Evolutionary conservation across 768 basidiomycete species (phyloP).

Genomic region (Sutorius australiensis): DNA sequence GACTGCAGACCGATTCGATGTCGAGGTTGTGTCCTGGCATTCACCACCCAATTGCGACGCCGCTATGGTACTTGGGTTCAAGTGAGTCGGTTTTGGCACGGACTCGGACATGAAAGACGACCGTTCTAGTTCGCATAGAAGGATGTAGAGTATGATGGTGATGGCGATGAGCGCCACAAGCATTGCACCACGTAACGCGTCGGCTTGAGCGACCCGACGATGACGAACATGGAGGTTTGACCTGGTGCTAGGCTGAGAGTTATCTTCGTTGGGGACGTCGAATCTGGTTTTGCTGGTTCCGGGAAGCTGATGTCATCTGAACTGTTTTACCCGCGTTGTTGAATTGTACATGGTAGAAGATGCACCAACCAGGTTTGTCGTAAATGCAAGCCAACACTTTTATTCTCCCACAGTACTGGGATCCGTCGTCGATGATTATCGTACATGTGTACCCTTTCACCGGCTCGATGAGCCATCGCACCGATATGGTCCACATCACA

Average conservation of each 20-base stretch:
- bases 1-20: neutral
- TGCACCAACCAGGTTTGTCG: no score
- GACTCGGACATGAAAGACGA: slow-evolving; percentile 3
- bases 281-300: neutral
- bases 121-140: slow-evolving; percentile 17
- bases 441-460: no score
- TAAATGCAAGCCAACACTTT: no score
- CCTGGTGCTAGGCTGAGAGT: neutral
- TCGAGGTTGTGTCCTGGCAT: neutral
- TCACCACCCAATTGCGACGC: neutral
- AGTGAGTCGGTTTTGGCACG: neutral
- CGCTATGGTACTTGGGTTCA: neutral
- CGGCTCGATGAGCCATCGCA: no score
- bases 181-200: slow-evolving; percentile 12
- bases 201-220: neutral
- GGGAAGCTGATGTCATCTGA: neutral
- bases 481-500: no score
- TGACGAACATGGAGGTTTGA: slow-evolving; percentile 2
- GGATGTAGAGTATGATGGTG: slow-evolving; percentile 22
- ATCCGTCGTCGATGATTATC: no score
- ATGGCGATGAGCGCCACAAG: slow-evolving; percentile 17
- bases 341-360: slow-evolving; percentile 12
- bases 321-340: slow-evolving; percentile 17
- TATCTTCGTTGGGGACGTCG: neutral
- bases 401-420: neutral